Evolutionary conservation across 305 asterid genomes (phyloP).

Genomic region (Withania somnifera): DNA sequence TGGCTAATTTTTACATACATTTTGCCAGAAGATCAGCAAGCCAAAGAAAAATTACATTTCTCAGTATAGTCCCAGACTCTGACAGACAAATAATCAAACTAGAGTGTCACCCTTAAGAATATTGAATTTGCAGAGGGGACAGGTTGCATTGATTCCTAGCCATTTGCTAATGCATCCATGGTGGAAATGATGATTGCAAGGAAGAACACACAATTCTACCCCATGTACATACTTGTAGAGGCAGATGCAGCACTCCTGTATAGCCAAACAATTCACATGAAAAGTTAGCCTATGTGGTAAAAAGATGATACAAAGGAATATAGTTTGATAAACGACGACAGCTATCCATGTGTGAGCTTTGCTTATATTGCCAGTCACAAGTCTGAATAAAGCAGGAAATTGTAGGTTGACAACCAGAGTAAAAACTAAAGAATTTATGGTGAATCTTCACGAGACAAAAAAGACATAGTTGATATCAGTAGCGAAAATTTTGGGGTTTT

Average conservation of each 20-base stretch:
- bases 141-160: conserved; percentile 79
- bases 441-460: background rate
- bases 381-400: background rate
- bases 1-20: background rate
- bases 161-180: conserved; percentile 58
- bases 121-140: conserved; percentile 84
- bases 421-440: background rate
- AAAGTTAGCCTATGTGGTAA: background rate
- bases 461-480: background rate
- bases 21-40: background rate
- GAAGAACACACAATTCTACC: conserved; percentile 63
- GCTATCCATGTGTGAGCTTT: background rate
- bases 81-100: conserved; percentile 26
- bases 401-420: background rate
- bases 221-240: conserved; percentile 58
- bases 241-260: conserved; percentile 88
- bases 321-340: background rate
- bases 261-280: background rate
- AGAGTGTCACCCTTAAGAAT: conserved; percentile 47
- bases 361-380: background rate
- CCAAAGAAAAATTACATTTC: background rate
- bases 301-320: background rate
- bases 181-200: conserved; percentile 94
- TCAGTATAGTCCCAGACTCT: background rate
- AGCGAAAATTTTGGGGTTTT: background rate